Evolutionary conservation across 257 asterid species (phyloP).

Genomic region (Sherardia arvensis): DNA sequence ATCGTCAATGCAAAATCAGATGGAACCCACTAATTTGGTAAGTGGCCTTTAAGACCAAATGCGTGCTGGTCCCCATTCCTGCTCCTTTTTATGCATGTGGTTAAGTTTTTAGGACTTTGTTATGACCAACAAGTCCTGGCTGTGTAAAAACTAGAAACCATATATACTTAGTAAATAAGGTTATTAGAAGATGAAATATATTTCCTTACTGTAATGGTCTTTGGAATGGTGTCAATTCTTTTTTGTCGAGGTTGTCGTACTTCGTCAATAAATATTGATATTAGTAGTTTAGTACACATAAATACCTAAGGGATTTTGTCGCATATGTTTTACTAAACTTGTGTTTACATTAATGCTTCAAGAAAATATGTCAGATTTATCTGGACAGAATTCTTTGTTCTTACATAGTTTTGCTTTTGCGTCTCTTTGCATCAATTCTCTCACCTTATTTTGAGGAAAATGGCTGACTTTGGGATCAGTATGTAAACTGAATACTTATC

Average conservation of each 20-base stretch:
- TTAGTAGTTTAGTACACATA: background rate
- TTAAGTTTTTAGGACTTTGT: background rate
- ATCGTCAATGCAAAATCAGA: slow-evolving; percentile 7
- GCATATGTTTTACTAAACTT: too few species aligned
- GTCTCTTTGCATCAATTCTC: background rate
- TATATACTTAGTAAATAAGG: too few species aligned
- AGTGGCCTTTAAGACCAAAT: background rate
- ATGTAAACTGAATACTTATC: background rate
- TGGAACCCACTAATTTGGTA: slow-evolving; percentile 8
- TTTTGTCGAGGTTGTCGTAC: too few species aligned
- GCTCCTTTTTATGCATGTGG: background rate
- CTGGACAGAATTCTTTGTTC: background rate
- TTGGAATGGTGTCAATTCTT: background rate
- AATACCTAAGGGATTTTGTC: too few species aligned
- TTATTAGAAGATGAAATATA: too few species aligned
- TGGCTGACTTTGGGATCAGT: background rate
- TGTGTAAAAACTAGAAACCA: background rate
- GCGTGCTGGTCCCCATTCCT: background rate
- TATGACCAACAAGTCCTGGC: background rate
- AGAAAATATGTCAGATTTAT: background rate
- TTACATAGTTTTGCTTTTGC: background rate
- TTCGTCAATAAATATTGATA: too few species aligned
- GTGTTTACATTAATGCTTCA: background rate
- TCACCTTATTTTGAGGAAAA: background rate
- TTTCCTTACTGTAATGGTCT: background rate